Evolutionary conservation across 2,329 filamentous ascomycete genomes (phyloP), one percentile per base, ranked within the genome.

Genomic region (Ceratocystiopsis sp.): DNA sequence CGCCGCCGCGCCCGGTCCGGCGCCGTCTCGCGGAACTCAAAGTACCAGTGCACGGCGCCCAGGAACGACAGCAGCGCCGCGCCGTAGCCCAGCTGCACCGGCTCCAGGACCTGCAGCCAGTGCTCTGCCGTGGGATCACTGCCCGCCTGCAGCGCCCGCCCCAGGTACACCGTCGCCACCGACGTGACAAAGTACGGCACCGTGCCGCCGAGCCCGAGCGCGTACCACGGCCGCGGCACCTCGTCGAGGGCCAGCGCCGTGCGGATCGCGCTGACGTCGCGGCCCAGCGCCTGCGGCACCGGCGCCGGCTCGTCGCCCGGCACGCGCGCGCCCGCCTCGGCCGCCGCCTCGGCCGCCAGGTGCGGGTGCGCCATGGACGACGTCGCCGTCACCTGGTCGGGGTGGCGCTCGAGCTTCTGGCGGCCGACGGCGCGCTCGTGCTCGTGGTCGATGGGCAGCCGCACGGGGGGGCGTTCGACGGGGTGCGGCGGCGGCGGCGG

Each of bases 31-130:
- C 21, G 21, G 4, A 21, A 21, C 21, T 21, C 21, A 21, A 82
- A n/a, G n/a, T n/a, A n/a, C 89, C 74, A 95, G 61, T 95, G 89
- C 54, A 94, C 78, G 33, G 87, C 87, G 38, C 89, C 89, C 2
- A 95, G 73, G 68, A 94, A 95, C 25, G 86, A 93, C 53, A 94
- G 82, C 54, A 94, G 91, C 45, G 93, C 76, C 40, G 87, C 89
- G 44, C 89, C 87, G 54, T 93, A 94, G 46, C 85, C 87, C 43
- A 95, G 72, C 61, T 95, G 89, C 42, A 95, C 64, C 13, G 86
- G 86, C 63, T 94, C 86, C 29, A 94, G 67, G 15, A 85, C 59
- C 50, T 79, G 71, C 11, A 95, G 69, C 44, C 85, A 66, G 19
- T 81, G 63, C 47, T 78, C 74, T 3, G 86, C 86, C 3, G 73